Evolutionary conservation across 2,329 filamentous ascomycete genomes (phyloP), one percentile per base, ranked within the genome.

Genomic region (Ceratocystis harringtonii): DNA sequence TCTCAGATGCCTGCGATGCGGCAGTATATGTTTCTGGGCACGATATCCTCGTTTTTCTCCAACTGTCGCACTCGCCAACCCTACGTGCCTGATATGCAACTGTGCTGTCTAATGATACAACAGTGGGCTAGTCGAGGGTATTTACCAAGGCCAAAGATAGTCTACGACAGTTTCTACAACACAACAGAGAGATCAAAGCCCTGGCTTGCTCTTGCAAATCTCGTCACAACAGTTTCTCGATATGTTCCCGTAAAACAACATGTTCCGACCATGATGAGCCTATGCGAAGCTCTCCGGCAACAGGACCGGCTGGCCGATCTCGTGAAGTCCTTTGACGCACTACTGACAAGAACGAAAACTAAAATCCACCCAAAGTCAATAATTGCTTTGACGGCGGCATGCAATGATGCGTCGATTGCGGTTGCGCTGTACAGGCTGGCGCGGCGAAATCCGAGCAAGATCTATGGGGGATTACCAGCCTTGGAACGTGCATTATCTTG

Each of bases 401-500:
- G 69, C 63, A 48, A 68, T 17, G 70, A 74, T 58, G 69, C 75
- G 64, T 64, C 55, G 4, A 65, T 70, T 17, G 74, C 72, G 0
- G 61, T 73, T 12, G 36, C 55, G 3, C 66, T 75, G 10, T 70
- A 72, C 66, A 25, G 55, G 19, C 30, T 71, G 2, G 58, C 68
- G 2, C 61, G 64, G 2, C 17, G 10, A 3, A 52, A 69, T 41
- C 25, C 52, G 3, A 6, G 32, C 15, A 66, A 65, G 36, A 63
- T 68, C 12, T 22, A 62, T 17, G 28, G 44, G 4, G 50, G 45
- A 5, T 64, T 70, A 30, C 61, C 64, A 1, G 60, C 69, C n/a
- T 63, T 68, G 19, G 25, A 48, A 17, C 68, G 68, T 12, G 61
- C 69, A 3, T 74, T 74, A 72, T 62, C 70, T 17, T 77, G 75